Conservation (phyloP, 2,329 filamentous ascomycete species). For the Xylaria sp. region DNA sequence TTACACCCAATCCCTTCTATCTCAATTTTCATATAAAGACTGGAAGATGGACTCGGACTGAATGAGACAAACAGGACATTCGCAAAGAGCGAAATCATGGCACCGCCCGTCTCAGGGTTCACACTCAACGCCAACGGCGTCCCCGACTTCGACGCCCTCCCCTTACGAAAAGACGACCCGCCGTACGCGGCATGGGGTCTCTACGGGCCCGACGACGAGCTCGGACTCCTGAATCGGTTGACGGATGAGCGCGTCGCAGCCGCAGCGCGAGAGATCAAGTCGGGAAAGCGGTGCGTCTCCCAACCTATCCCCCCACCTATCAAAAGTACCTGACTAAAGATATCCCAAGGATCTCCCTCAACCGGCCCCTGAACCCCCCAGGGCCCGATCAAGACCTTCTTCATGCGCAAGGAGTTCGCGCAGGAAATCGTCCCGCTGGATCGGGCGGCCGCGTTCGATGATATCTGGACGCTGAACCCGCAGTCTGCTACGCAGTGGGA, state of each 20-base stretch:
- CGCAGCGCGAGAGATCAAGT: conserved; percentile 49
- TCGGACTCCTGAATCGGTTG: conserved; percentile 57
- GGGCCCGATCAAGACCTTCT: conserved; percentile 43
- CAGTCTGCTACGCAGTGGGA: conserved; percentile 56
- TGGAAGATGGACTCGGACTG: not conserved
- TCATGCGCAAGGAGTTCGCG: conserved; percentile 51
- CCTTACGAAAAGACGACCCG: conserved; percentile 43
- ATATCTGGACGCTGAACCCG: conserved; percentile 54
- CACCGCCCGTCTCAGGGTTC: conserved; percentile 25
- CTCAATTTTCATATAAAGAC: not conserved
- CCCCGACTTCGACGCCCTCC: conserved; percentile 44
- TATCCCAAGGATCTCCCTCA: conserved; percentile 54
- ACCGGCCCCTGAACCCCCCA: conserved; percentile 56
- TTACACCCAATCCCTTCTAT: too few relatives aligned
- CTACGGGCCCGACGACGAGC: conserved; percentile 51
- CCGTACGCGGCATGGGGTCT: conserved; percentile 42
- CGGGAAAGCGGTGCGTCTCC: conserved; percentile 41
- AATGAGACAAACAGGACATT: not conserved
- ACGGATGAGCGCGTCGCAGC: conserved; percentile 48
- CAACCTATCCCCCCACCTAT: not conserved
- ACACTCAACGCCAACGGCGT: conserved; percentile 39
- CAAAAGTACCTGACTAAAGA: too few relatives aligned
- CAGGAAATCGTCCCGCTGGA: conserved; percentile 48
- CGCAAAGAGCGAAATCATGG: conserved; percentile 18
- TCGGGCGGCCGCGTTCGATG: conserved; percentile 53